Evolutionary conservation across 176 grass and related monocot genomes (phyloP).

Genomic region (Oryza meridionalis): DNA sequence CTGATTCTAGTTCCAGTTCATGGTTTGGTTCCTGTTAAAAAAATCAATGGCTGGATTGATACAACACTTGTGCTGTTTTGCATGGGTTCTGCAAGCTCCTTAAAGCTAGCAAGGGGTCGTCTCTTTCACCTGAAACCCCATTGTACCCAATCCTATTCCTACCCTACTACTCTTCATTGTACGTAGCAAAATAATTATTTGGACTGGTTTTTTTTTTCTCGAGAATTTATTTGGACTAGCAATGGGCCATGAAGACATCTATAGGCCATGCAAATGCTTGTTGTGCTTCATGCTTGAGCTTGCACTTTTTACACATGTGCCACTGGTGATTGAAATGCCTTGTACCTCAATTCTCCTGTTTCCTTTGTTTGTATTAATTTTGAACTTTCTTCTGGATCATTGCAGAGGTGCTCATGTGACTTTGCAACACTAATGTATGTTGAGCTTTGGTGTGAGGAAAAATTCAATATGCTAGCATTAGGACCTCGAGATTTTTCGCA

Average conservation of each 20-base stretch:
- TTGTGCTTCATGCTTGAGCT: background rate
- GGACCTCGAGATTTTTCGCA: constrained; percentile 88
- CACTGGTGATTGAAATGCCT: background rate
- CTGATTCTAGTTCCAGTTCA: background rate
- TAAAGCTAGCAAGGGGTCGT: background rate
- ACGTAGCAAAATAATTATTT: constrained; percentile 9
- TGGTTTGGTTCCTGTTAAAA: background rate
- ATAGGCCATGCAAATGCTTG: background rate
- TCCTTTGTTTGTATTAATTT: constrained; percentile 35
- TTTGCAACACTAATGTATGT: constrained; percentile 83
- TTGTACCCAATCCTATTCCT: background rate
- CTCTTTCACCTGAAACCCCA: background rate
- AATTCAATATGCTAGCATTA: constrained; percentile 75
- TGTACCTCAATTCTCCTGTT: background rate
- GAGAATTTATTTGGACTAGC: no score
- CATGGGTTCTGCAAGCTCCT: background rate
- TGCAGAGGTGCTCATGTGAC: constrained; percentile 78
- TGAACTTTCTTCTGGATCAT: constrained; percentile 37
- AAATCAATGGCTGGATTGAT: background rate
- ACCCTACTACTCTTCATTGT: background rate
- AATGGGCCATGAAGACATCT: constrained; percentile 10
- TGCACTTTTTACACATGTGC: constrained; percentile 18
- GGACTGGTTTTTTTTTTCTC: no score
- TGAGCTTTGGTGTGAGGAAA: constrained; percentile 93
- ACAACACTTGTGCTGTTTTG: constrained; percentile 9